These are phyloP conservation scores for Neospora caninum DNA, from an alignment of 169 alveolate species.

Conservation along the genomic window DNA sequence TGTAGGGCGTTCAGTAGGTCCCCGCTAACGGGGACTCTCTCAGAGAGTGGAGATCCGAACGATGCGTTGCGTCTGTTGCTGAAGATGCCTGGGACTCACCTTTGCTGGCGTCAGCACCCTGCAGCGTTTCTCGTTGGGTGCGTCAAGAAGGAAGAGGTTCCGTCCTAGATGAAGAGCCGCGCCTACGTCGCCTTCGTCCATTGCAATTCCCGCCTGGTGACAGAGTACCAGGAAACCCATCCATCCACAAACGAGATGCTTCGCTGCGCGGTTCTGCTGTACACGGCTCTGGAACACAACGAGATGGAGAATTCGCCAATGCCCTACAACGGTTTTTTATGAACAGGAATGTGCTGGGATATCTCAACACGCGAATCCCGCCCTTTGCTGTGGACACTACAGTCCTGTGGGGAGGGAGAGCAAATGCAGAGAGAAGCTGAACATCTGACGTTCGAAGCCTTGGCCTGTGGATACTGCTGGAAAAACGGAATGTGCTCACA, in stretches of 20 bases:
- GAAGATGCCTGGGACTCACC: background rate
- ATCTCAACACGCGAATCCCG: too few relatives aligned
- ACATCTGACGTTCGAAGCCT: too few relatives aligned
- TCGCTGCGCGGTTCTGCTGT: background rate
- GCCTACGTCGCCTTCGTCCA: slow-evolving; percentile 46
- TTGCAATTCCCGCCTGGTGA: slow-evolving; percentile 40
- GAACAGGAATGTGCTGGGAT: too few relatives aligned
- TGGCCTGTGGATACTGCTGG: too few relatives aligned
- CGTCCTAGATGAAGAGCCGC: slow-evolving; percentile 45
- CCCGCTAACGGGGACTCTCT: too few relatives aligned
- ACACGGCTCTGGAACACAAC: background rate
- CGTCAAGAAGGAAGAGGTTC: slow-evolving; percentile 20
- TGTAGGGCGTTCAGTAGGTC: too few relatives aligned
- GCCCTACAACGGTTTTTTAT: background rate
- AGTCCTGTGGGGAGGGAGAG: too few relatives aligned
- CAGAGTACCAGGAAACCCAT: background rate
- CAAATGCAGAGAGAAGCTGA: too few relatives aligned
- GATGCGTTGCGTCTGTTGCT: too few relatives aligned
- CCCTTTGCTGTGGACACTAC: too few relatives aligned
- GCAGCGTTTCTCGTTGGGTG: slow-evolving; percentile 8
- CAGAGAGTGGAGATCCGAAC: too few relatives aligned
- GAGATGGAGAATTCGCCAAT: background rate
- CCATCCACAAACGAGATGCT: background rate
- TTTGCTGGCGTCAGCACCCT: slow-evolving; percentile 4
- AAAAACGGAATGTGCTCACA: background rate